These are phyloP conservation scores for Mucor ambiguus DNA, from an alignment of 371 early-diverging fungal species.

Conservation along the genomic window DNA sequence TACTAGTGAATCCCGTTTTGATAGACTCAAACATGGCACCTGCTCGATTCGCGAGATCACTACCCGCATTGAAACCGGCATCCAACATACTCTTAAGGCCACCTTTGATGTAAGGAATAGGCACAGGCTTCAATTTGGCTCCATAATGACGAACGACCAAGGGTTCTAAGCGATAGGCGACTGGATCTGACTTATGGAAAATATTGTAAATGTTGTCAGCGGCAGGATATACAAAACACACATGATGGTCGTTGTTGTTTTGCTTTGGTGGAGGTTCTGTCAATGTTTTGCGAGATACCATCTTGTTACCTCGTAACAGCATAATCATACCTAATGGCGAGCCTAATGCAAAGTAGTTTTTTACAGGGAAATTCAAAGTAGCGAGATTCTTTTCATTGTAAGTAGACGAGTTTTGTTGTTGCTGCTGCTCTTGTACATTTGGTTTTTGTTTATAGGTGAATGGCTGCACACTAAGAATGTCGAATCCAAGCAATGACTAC, in stretches of 20 bases:
- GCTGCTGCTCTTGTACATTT: not conserved
- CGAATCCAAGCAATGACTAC: conserved; percentile 73
- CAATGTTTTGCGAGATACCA: conserved; percentile 52
- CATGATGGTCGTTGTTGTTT: conserved; percentile 1
- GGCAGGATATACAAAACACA: conserved; percentile 61
- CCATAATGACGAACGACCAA: conserved; percentile 58
- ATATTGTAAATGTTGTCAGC: conserved; percentile 80
- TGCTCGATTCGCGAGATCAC: conserved; percentile 70
- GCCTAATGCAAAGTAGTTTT: conserved; percentile 73
- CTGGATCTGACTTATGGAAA: conserved; percentile 70
- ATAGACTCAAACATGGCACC: conserved; percentile 70
- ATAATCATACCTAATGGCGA: conserved; percentile 81
- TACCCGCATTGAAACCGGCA: conserved; percentile 64
- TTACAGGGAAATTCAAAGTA: conserved; percentile 45
- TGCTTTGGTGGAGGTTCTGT: not conserved
- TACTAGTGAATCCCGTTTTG: conserved; percentile 57
- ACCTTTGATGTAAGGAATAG: conserved; percentile 83
- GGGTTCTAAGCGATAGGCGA: conserved; percentile 77
- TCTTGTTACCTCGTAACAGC: conserved; percentile 68
- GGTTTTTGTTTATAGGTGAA: conserved; percentile 7
- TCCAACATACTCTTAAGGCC: conserved; percentile 73
- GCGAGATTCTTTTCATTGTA: conserved; percentile 17
- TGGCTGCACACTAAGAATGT: conserved; percentile 74
- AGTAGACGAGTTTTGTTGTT: not conserved
- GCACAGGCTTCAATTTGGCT: conserved; percentile 62